Evolutionary conservation across 352 stramenopile genomes (phyloP).

Genomic region (Phytophthora tubulina): DNA sequence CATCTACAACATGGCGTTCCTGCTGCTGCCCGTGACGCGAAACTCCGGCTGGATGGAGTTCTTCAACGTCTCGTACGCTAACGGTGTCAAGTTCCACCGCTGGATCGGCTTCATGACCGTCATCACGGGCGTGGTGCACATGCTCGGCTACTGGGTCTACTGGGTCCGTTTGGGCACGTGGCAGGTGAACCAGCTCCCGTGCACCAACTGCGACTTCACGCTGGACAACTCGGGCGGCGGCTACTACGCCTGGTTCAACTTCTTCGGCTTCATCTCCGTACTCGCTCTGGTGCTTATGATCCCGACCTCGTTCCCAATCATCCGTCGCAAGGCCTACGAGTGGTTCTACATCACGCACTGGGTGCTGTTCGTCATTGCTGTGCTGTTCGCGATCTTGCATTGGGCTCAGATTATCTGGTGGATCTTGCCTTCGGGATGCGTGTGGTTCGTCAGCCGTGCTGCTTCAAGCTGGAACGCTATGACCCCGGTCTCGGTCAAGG

Average conservation of each 20-base stretch:
- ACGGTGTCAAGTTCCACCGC: constrained; percentile 68
- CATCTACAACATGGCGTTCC: constrained; percentile 83
- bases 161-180: constrained; percentile 55
- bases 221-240: constrained; percentile 48
- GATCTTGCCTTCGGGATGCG: constrained; percentile 56
- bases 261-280: constrained; percentile 62
- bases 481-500: constrained; percentile 49
- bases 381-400: constrained; percentile 67
- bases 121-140: constrained; percentile 59
- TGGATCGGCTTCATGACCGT: constrained; percentile 72
- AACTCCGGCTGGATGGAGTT: constrained; percentile 78
- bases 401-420: constrained; percentile 71
- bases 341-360: constrained; percentile 73
- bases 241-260: constrained; percentile 75
- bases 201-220: constrained; percentile 58
- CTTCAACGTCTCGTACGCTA: constrained; percentile 69
- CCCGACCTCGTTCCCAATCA: constrained; percentile 58
- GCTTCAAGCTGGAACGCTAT: constrained; percentile 56
- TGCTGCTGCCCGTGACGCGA: constrained; percentile 65
- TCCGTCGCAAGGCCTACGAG: constrained; percentile 64
- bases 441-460: constrained; percentile 67
- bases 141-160: constrained; percentile 58
- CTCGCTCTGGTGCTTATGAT: constrained; percentile 65
- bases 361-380: constrained; percentile 61
- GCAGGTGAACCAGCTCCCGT: constrained; percentile 58